Conservation (phyloP, 2,329 filamentous ascomycete species). For the Aureobasidium sp. region DNA sequence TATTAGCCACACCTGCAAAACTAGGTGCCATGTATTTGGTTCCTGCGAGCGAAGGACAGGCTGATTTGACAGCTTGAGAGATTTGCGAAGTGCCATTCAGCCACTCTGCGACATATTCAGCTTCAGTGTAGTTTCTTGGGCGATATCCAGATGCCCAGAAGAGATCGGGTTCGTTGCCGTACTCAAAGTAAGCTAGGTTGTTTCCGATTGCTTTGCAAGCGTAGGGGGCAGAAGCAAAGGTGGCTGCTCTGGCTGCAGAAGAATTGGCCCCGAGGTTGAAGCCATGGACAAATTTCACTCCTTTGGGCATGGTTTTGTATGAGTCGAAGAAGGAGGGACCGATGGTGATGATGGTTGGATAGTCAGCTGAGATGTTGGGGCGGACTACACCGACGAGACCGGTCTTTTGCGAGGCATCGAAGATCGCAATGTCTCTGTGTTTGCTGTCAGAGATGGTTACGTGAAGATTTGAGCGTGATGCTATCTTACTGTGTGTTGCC, state of each 20-base stretch:
- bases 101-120: slow-evolving; percentile 50
- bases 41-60: slow-evolving; percentile 43
- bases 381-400: slow-evolving; percentile 48
- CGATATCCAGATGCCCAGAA: slow-evolving; percentile 46
- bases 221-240: slow-evolving; percentile 47
- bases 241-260: slow-evolving; percentile 41
- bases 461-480: no score
- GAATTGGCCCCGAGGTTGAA: slow-evolving; percentile 52
- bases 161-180: slow-evolving; percentile 58
- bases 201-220: slow-evolving; percentile 48
- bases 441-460: neutral
- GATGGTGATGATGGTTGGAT: slow-evolving; percentile 52
- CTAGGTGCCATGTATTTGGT: slow-evolving; percentile 51
- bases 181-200: slow-evolving; percentile 50
- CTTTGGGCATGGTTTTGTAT: slow-evolving; percentile 46
- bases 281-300: slow-evolving; percentile 50
- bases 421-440: slow-evolving; percentile 49
- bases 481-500: slow-evolving; percentile 51
- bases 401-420: slow-evolving; percentile 43
- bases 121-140: slow-evolving; percentile 45
- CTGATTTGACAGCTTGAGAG: slow-evolving; percentile 33
- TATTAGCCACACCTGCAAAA: slow-evolving; percentile 44
- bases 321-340: slow-evolving; percentile 57
- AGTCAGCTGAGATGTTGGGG: slow-evolving; percentile 44
- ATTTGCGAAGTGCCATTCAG: slow-evolving; percentile 46